phyloP scores from a whole-genome alignment of 2,329 filamentous ascomycete species.

The Cryphonectria japonica region DNA sequence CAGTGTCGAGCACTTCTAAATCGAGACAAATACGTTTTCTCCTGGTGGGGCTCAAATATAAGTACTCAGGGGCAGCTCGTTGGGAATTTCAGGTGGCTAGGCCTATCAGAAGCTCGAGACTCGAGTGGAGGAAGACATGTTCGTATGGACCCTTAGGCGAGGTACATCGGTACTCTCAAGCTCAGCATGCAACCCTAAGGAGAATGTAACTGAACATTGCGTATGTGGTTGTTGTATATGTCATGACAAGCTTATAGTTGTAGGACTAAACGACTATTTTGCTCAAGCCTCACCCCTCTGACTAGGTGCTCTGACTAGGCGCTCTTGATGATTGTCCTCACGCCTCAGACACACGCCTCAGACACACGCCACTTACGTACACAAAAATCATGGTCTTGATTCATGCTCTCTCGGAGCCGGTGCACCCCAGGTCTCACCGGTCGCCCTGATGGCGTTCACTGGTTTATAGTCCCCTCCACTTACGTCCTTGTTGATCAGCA shows the following conservation, averaged over 20 bases:
- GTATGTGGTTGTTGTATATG: background rate
- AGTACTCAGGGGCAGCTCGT: background rate
- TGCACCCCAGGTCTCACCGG: background rate
- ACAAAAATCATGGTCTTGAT: background rate
- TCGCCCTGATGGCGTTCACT: background rate
- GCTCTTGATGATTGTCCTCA: background rate
- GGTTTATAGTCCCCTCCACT: background rate
- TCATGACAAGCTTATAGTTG: background rate
- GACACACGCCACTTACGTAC: background rate
- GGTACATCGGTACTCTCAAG: background rate
- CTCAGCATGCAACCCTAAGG: background rate
- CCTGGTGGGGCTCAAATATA: background rate
- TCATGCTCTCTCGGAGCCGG: background rate
- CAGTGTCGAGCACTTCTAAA: slow-evolving; percentile 12
- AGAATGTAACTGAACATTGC: background rate
- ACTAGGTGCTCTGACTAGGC: too few species aligned
- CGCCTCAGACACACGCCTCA: too few species aligned
- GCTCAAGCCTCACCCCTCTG: background rate
- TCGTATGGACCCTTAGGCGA: background rate
- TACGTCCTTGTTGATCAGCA: background rate
- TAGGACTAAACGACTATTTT: background rate
- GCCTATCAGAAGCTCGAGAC: background rate
- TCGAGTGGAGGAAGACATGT: background rate
- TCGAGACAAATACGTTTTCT: background rate
- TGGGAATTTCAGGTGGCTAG: background rate